Evolutionary conservation across 345 rosid genomes (phyloP), one percentile per base, ranked within the genome.

Genomic region (Eucalyptus pauciflora): DNA sequence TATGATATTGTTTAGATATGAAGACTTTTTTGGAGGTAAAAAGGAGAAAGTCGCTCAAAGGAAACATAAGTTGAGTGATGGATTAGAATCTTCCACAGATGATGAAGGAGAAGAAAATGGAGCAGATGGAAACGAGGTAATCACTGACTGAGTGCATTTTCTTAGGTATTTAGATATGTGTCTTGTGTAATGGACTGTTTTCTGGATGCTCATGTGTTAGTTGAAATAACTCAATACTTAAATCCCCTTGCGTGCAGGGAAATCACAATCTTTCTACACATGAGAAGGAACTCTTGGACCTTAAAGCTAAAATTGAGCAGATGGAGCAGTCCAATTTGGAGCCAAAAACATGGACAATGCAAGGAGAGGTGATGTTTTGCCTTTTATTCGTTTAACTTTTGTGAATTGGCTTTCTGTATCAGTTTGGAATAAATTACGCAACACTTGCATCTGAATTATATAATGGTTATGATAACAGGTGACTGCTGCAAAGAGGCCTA

Each of bases 261-360:
- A 90, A 89, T 85, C 92, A 85, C 76, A 91, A 88, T 18, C 97
- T 95, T 90, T 98, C 99, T 24, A 95, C 95, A 11, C 96, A 96
- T 91, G 99, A 98, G 92, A 97, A 92, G 88, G 95, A 96, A 87
- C 95, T 92, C 88, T 79, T 92, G 90, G 92, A 92, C 86, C 91
- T 94, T 91, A 91, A 91, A 79, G 91, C 96, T 89, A 94, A 98
- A 93, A 95, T 96, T 86, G 93, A 94, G 89, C 92, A 91, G 91
- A 94, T 98, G 99, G 99, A 97, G 94, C 94, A 93, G 93, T 93
- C 95, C 89, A 97, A 97, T 92, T 87, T 98, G 91, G 99, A 98
- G 91, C 94, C 97, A 15, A 98, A 97, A 91, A 89, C 93, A 87
- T 98, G 99, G 99, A 98, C 99, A 87, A 95, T 98, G 99, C 96